A percentile compares a stretch with the other conserved stretches of the same genome.
These are phyloP conservation scores for Dalbergia oliveri DNA, from an alignment of 306 rosid genomes.

Conservation along the genomic window DNA sequence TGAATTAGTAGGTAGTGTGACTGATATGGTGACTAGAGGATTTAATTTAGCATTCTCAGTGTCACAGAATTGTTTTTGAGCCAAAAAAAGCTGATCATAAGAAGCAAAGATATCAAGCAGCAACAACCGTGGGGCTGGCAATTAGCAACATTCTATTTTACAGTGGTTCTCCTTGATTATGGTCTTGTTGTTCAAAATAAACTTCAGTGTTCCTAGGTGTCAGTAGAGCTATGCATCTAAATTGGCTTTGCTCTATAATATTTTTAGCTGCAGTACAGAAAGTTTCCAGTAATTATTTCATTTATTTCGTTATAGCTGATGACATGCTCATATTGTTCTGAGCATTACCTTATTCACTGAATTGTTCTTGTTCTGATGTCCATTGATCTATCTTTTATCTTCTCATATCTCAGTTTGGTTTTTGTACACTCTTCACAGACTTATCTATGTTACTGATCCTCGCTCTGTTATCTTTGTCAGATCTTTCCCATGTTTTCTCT, in stretches of 20 bases:
- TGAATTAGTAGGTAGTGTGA: slow-evolving; percentile 36
- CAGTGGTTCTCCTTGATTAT: slow-evolving; percentile 16
- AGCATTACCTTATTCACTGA: slow-evolving; percentile 24
- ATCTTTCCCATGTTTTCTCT: slow-evolving; percentile 91
- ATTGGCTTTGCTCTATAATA: background rate
- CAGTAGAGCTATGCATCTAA: background rate
- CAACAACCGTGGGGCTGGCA: background rate
- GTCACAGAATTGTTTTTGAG: background rate
- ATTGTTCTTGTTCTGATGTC: slow-evolving; percentile 34
- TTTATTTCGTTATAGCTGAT: background rate
- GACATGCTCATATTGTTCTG: slow-evolving; percentile 21
- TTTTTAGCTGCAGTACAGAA: slow-evolving; percentile 15
- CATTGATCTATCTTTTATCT: background rate
- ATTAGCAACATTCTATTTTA: slow-evolving; percentile 7
- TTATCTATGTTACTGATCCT: slow-evolving; percentile 25
- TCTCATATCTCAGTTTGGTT: slow-evolving; percentile 18
- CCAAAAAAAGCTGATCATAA: background rate
- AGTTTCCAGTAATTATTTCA: slow-evolving; percentile 6
- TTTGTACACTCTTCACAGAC: slow-evolving; percentile 22
- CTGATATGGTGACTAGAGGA: slow-evolving; percentile 30
- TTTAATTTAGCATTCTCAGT: slow-evolving; percentile 26
- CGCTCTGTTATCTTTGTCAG: slow-evolving; percentile 57
- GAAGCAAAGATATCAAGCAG: background rate
- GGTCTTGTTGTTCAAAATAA: slow-evolving; percentile 23
- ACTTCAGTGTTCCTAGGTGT: background rate